Evolutionary conservation across 306 rosid genomes (phyloP).

Genomic region (Prunus mume): DNA sequence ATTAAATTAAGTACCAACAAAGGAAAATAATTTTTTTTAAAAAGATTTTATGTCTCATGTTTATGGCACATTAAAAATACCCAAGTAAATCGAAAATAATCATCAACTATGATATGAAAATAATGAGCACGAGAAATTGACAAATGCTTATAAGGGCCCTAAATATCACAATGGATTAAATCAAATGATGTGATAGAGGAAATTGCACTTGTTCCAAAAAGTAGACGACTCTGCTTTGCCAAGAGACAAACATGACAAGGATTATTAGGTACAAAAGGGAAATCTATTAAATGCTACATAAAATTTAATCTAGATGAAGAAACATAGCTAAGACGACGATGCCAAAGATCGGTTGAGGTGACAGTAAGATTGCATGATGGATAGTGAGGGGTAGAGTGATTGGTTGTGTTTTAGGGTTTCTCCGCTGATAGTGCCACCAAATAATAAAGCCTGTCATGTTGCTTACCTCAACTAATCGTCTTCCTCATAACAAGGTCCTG

Average conservation of each 20-base stretch:
- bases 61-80: not conserved
- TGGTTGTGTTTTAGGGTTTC: too few species aligned
- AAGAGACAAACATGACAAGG: constrained; percentile 1
- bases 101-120: not conserved
- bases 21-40: not conserved
- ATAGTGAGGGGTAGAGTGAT: not conserved
- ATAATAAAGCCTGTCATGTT: not conserved
- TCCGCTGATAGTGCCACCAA: not conserved
- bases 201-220: not conserved
- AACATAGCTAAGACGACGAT: not conserved
- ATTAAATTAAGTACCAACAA: not conserved
- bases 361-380: not conserved
- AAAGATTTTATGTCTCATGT: not conserved
- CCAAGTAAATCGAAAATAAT: not conserved
- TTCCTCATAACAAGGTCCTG: not conserved
- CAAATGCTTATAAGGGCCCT: not conserved
- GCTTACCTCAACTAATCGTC: constrained; percentile 7
- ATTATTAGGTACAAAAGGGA: not conserved
- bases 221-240: not conserved
- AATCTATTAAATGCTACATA: not conserved
- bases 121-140: not conserved
- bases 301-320: not conserved
- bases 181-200: not conserved
- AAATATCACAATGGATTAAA: constrained; percentile 1
- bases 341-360: not conserved